phyloP scores from a whole-genome alignment of 2,329 filamentous ascomycete genomes.

The Aspergillus ruber region DNA sequence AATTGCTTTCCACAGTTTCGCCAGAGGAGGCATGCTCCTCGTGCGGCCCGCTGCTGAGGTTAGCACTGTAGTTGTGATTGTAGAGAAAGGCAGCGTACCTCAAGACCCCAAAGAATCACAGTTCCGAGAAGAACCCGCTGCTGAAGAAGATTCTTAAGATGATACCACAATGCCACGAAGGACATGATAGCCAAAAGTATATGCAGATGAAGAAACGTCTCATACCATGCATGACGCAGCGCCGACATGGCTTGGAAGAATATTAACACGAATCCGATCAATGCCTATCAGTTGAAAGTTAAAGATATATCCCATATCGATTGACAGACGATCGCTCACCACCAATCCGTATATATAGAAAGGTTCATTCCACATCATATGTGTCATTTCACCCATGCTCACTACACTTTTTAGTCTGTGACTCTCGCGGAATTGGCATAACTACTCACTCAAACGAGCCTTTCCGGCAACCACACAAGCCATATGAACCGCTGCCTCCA shows the following conservation, averaged over 20 bases:
- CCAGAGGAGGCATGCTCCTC: conserved; percentile 44
- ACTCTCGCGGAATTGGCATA: neutral
- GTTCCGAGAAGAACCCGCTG: conserved; percentile 26
- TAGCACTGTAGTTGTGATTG: conserved; percentile 3
- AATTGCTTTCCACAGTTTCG: conserved; percentile 44
- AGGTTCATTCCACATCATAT: conserved; percentile 20
- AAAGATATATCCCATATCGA: conserved; percentile 38
- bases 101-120: conserved; percentile 27
- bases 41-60: conserved; percentile 33
- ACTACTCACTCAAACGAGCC: conserved; percentile 15
- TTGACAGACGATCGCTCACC: conserved; percentile 45
- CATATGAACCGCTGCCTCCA: conserved; percentile 64
- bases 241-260: conserved; percentile 36
- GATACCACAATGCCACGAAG: conserved; percentile 34
- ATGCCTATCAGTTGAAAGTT: conserved; percentile 22
- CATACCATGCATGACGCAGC: conserved; percentile 40
- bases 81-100: conserved; percentile 16
- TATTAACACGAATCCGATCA: conserved; percentile 33
- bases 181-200: conserved; percentile 34
- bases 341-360: conserved; percentile 26
- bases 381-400: conserved; percentile 47
- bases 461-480: conserved; percentile 18
- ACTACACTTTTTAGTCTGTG: neutral
- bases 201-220: conserved; percentile 39
- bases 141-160: conserved; percentile 22